Evolutionary conservation across 768 basidiomycete species (phyloP), one percentile per base, ranked within the genome.

Genomic region (Piloderma croceum): DNA sequence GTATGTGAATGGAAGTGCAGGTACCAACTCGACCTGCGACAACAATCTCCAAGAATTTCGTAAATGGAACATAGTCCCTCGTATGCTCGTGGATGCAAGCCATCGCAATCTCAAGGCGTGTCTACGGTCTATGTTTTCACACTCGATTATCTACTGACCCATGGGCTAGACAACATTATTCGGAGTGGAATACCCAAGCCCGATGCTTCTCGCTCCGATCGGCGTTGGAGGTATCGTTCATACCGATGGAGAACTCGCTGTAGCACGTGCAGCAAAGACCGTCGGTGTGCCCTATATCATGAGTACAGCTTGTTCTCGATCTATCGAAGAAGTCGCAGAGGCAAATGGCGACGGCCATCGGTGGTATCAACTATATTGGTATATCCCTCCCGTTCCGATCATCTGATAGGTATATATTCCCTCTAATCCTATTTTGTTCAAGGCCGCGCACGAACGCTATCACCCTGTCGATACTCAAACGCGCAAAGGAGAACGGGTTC

Each of bases 281-380:
- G 63, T 86, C 4, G 73, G 74, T 0, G 61, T 91, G 4, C 81
- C 86, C 0, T 81, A 73, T 52, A 79, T 83, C 47, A 71, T 92
- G 60, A 88, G 85, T 49, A 82, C 86, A 0, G 86, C 88, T 3
- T 72, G 83, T 2, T 67, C 73, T 21, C 75, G 82, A 19, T 74
- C 79, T 7, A 82, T 91, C 43, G 88, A 90, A 55, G 76, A 77
- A 32, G 80, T 90, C n/a, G 90, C 79, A 3, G 54, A 69, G 31
- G 89, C 77, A 20, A 88, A 81, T 47, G 83, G 79, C 5, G 48
- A 51, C 2, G 63, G 74, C 37, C 68, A 74, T 23, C 68, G 87
- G 24, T 90, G 86, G 85, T 90, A 75, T 57, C 88, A 90, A 55
- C 70, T 90, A 1, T 90, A 90, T 57, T 86, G 86, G 83, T 81